Conservation (phyloP, 208 protist genomes). For the Crithidia bombi region DNA sequence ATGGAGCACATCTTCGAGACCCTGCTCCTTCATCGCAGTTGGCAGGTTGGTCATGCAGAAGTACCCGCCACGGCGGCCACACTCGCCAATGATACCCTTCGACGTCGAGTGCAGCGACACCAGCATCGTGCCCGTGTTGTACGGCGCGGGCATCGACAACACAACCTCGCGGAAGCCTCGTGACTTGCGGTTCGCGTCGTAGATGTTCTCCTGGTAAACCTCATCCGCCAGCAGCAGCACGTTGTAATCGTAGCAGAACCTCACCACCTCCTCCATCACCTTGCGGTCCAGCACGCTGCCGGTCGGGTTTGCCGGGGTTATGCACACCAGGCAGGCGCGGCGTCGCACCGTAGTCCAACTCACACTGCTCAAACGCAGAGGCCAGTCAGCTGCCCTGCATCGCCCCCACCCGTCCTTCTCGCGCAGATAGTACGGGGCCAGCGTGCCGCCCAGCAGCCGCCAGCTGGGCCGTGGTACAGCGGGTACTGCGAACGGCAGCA, state of each 20-base stretch:
- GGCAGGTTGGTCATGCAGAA: conserved; percentile 92
- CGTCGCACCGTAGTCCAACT: conserved; percentile 69
- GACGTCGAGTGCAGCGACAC: conserved; percentile 97
- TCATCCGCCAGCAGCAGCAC: conserved; percentile 98
- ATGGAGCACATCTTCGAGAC: conserved; percentile 97
- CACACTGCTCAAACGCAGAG: conserved; percentile 55
- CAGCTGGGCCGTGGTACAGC: conserved; percentile 98
- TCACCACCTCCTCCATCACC: conserved; percentile 84
- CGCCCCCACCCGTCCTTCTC: conserved; percentile 94
- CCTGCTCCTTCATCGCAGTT: conserved; percentile 66
- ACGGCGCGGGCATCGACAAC: conserved; percentile 63
- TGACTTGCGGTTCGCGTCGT: conserved; percentile 89
- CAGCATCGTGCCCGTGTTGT: conserved; percentile 66
- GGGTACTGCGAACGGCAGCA: conserved; percentile 99
- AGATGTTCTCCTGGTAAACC: conserved; percentile 99
- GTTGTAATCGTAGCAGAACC: conserved; percentile 65
- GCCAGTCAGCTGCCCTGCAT: conserved; percentile 77
- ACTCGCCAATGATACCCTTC: conserved; percentile 99
- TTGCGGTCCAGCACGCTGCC: conserved; percentile 86
- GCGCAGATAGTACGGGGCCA: conserved; percentile 95
- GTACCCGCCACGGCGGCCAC: conserved; percentile 98
- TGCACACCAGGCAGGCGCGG: conserved; percentile 95
- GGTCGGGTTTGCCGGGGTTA: conserved; percentile 99
- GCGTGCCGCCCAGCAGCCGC: conserved; percentile 90
- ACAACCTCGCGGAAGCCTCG: conserved; percentile 90